Evolutionary conservation across 768 basidiomycete genomes (phyloP), one percentile per base, ranked within the genome.

Genomic region (Pulveroboletus sp.): DNA sequence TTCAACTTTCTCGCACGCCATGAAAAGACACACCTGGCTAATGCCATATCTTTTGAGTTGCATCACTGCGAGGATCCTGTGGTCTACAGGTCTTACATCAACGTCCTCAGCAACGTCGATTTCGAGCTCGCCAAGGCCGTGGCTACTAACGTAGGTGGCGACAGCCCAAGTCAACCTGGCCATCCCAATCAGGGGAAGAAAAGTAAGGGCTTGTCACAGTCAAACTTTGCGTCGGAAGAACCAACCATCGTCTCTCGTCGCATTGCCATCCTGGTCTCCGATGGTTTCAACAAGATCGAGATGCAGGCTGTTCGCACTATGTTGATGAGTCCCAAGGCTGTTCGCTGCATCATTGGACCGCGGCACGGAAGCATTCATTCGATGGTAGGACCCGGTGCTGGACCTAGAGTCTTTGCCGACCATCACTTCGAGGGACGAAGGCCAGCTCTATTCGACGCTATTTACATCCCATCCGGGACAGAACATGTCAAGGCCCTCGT

Each of bases 371-470:
- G 79, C 10, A 69, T 71, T 39, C 60, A 54, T 32, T 54, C 74
- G 6, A 57, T 71, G 44, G 64, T 68, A 0, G 71, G 52, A 36
- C 61, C 53, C 61, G 63, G 43, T 9, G 37, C 52, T 11, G 62
- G 59, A 8, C 51, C 58, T 52, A 58, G 73, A 52, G 59, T 80
- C 46, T 60, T 73, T 64, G 76, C 81, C 38, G 79, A 93, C 71
- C 81, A 91, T 70, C 76, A 83, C 51, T 85, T 80, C 52, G 87
- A 90, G 61, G 80, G 83, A 1, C 86, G 84, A 60, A 77, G 92
- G 42, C 89, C 88, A 32, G 93, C 89, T 0, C 61, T 86, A 65
- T 95, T 89, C 60, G 93, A 94, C 63, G 88, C 89, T 0, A 54
- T 93, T 54, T 76, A 87, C 57, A 80, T 94, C 58, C 82, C 89